phyloP scores from a whole-genome alignment of 2,329 filamentous ascomycete species.

The Aspergillus cejpii region DNA sequence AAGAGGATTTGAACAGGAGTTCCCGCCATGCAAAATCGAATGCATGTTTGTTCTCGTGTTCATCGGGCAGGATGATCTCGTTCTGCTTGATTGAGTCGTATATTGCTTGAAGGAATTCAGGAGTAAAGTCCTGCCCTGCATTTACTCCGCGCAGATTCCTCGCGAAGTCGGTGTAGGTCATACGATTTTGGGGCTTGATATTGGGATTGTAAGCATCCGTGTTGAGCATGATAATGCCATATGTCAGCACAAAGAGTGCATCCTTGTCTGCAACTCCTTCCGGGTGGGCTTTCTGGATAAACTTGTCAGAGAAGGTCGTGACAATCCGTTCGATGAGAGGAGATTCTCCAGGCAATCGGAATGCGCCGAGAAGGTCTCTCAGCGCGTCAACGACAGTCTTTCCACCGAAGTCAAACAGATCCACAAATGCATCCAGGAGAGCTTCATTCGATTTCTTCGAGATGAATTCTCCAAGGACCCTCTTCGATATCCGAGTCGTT shows the following conservation, averaged over 20 bases:
- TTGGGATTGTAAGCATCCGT: slow-evolving; percentile 97
- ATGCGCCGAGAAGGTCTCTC: slow-evolving; percentile 77
- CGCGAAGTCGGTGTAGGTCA: slow-evolving; percentile 76
- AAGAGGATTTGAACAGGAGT: slow-evolving; percentile 74
- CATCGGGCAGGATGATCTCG: slow-evolving; percentile 94
- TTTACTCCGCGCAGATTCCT: slow-evolving; percentile 90
- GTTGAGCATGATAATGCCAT: slow-evolving; percentile 96
- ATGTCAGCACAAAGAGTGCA: slow-evolving; percentile 81
- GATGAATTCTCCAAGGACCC: slow-evolving; percentile 81
- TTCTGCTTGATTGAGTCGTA: slow-evolving; percentile 86
- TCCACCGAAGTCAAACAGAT: slow-evolving; percentile 77
- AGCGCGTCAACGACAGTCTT: slow-evolving; percentile 88
- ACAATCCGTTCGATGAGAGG: slow-evolving; percentile 89
- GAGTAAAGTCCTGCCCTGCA: slow-evolving; percentile 71
- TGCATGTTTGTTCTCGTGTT: slow-evolving; percentile 92
- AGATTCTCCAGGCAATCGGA: slow-evolving; percentile 89
- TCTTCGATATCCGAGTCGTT: slow-evolving; percentile 83
- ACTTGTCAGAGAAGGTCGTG: slow-evolving; percentile 78
- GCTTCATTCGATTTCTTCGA: slow-evolving; percentile 83
- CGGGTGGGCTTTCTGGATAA: slow-evolving; percentile 62
- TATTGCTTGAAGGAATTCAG: slow-evolving; percentile 76
- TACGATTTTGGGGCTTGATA: slow-evolving; percentile 65
- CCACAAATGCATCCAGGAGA: slow-evolving; percentile 77
- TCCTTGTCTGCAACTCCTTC: slow-evolving; percentile 77
- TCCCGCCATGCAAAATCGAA: slow-evolving; percentile 99